Evolutionary conservation across 495 filamentous ascomycete genomes (phyloP).

Genomic region (Letharia lupina): DNA sequence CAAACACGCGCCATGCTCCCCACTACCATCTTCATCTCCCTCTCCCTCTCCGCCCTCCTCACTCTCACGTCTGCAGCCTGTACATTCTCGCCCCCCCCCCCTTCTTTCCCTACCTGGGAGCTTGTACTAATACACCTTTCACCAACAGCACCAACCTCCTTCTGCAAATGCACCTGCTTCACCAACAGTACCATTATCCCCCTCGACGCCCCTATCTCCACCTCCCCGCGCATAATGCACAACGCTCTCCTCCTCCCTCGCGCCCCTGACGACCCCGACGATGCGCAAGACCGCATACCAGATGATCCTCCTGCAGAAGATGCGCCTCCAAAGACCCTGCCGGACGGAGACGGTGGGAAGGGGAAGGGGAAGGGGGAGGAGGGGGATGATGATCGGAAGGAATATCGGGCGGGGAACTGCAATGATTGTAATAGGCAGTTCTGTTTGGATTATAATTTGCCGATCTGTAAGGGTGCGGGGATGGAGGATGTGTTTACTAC

Average conservation of each 20-base stretch:
- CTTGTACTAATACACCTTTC: neutral
- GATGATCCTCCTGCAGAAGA: slow-evolving; percentile 8
- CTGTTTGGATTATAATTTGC: slow-evolving; percentile 74
- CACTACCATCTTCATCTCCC: neutral
- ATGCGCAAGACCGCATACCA: slow-evolving; percentile 11
- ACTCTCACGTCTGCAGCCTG: slow-evolving; percentile 18
- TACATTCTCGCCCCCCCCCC: neutral
- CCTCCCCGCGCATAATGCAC: slow-evolving; percentile 24
- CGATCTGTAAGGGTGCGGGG: slow-evolving; percentile 76
- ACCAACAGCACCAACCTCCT: slow-evolving; percentile 52
- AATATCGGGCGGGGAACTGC: slow-evolving; percentile 47
- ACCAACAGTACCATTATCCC: slow-evolving; percentile 84
- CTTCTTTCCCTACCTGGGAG: no score
- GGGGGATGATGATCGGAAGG: slow-evolving; percentile 29
- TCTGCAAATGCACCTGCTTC: slow-evolving; percentile 98
- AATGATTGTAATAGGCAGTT: slow-evolving; percentile 86
- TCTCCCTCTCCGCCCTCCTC: slow-evolving; percentile 13
- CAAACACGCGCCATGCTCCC: neutral
- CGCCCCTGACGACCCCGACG: slow-evolving; percentile 26
- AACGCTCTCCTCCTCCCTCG: slow-evolving; percentile 23
- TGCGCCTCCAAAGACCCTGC: neutral
- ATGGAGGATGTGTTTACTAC: slow-evolving; percentile 81
- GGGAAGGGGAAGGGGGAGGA: slow-evolving; percentile 11
- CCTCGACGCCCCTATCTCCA: slow-evolving; percentile 45
- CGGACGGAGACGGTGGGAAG: neutral